These are phyloP conservation scores for Trypethelium eluteriae DNA, from an alignment of 495 filamentous ascomycete genomes.

Conservation along the genomic window DNA sequence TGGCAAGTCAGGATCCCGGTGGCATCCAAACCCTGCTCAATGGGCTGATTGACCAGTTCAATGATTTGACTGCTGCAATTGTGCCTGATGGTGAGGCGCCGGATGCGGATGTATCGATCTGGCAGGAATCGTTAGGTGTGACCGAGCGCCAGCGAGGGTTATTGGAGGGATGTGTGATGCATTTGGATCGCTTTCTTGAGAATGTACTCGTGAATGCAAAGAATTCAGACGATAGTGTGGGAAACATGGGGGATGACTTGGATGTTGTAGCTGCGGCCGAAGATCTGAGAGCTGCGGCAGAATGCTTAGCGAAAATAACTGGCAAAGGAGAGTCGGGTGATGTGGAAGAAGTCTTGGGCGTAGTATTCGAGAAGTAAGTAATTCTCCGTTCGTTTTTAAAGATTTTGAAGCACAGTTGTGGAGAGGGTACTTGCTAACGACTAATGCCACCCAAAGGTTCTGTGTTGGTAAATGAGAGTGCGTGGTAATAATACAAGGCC, in stretches of 20 bases:
- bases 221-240: slow-evolving; percentile 32
- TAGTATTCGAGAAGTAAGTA: slow-evolving; percentile 86
- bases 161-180: slow-evolving; percentile 58
- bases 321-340: slow-evolving; percentile 80
- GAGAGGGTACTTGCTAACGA: not conserved
- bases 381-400: not conserved
- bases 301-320: slow-evolving; percentile 73
- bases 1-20: slow-evolving; percentile 47
- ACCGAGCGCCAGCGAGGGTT: slow-evolving; percentile 82
- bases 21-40: slow-evolving; percentile 61
- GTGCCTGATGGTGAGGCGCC: slow-evolving; percentile 28
- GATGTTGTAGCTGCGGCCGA: slow-evolving; percentile 96
- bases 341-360: slow-evolving; percentile 92
- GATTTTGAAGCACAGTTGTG: not conserved
- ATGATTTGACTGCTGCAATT: slow-evolving; percentile 59
- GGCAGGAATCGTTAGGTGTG: slow-evolving; percentile 81
- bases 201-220: slow-evolving; percentile 11
- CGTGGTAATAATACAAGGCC: not conserved
- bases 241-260: slow-evolving; percentile 38
- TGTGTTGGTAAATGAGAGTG: slow-evolving; percentile 60
- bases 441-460: slow-evolving; percentile 25
- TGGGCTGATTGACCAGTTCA: slow-evolving; percentile 59
- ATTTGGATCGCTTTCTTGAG: slow-evolving; percentile 62
- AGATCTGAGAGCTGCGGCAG: slow-evolving; percentile 73
- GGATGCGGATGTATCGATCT: slow-evolving; percentile 44